Conservation (phyloP, 2,329 filamentous ascomycete species). For the Diplodia seriata region DNA sequence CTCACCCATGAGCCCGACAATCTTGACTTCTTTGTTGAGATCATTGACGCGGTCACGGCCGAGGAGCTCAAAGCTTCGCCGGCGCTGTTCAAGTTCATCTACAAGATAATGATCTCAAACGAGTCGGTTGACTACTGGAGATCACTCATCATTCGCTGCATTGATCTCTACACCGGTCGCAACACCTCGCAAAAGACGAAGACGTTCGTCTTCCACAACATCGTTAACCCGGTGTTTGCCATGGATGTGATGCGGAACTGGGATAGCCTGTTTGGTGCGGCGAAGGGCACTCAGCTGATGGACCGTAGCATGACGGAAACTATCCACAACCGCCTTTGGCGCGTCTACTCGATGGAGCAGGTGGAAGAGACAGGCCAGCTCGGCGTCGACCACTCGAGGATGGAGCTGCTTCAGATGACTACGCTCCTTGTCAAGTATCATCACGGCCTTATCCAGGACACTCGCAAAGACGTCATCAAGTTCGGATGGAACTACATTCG, state of each 20-base stretch:
- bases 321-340: slow-evolving; percentile 93
- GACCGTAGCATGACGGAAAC: slow-evolving; percentile 87
- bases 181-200: slow-evolving; percentile 86
- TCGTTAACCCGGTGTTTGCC: slow-evolving; percentile 94
- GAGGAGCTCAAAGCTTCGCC: slow-evolving; percentile 82
- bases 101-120: slow-evolving; percentile 80
- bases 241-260: slow-evolving; percentile 93
- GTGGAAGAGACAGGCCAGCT: slow-evolving; percentile 81
- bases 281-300: slow-evolving; percentile 72
- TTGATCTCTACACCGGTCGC: slow-evolving; percentile 84
- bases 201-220: slow-evolving; percentile 86
- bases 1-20: slow-evolving; percentile 77
- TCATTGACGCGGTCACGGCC: slow-evolving; percentile 83
- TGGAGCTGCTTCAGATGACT: slow-evolving; percentile 94
- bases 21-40: slow-evolving; percentile 80
- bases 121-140: slow-evolving; percentile 87
- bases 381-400: slow-evolving; percentile 92
- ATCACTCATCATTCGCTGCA: slow-evolving; percentile 78
- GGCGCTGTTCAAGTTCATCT: slow-evolving; percentile 80
- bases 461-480: slow-evolving; percentile 97
- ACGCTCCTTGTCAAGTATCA: slow-evolving; percentile 97
- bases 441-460: slow-evolving; percentile 83
- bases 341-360: slow-evolving; percentile 64
- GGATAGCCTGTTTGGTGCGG: slow-evolving; percentile 64
- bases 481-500: slow-evolving; percentile 99